These are phyloP conservation scores for Fusarium aywerte DNA, from an alignment of 2,329 filamentous ascomycete genomes.

Conservation along the genomic window DNA sequence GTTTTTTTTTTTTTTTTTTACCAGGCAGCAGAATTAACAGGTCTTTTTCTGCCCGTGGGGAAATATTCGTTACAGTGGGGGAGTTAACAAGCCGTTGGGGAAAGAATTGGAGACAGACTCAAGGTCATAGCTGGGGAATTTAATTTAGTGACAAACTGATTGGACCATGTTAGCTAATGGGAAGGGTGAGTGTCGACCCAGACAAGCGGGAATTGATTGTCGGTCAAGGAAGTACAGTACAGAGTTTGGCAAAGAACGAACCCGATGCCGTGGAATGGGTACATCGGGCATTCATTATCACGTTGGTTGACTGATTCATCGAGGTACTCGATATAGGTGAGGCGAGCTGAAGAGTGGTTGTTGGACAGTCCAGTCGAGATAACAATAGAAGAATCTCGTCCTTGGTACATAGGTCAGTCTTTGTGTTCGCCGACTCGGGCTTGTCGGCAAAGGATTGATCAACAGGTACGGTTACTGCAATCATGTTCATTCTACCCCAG, in stretches of 20 bases:
- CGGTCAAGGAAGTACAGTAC: background rate
- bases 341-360: background rate
- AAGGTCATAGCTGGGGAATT: background rate
- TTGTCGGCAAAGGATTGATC: background rate
- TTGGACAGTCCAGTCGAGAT: background rate
- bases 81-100: conserved; percentile 5
- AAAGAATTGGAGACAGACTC: conserved; percentile 8
- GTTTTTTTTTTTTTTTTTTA: too few species aligned
- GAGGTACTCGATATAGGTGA: background rate
- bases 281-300: background rate
- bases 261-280: conserved; percentile 1
- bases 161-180: conserved; percentile 1
- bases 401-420: background rate
- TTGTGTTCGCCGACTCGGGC: too few species aligned
- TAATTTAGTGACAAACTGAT: background rate
- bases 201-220: background rate
- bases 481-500: background rate
- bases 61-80: conserved; percentile 1
- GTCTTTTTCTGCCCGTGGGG: conserved; percentile 21
- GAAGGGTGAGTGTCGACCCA: conserved; percentile 6
- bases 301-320: background rate
- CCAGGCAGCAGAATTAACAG: conserved; percentile 18
- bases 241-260: background rate
- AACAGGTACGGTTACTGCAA: background rate
- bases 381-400: background rate